Evolutionary conservation across 1,139 yeast species (phyloP), one percentile per base, ranked within the genome.

Genomic region (Yamadazyma spencermartinsiae): DNA sequence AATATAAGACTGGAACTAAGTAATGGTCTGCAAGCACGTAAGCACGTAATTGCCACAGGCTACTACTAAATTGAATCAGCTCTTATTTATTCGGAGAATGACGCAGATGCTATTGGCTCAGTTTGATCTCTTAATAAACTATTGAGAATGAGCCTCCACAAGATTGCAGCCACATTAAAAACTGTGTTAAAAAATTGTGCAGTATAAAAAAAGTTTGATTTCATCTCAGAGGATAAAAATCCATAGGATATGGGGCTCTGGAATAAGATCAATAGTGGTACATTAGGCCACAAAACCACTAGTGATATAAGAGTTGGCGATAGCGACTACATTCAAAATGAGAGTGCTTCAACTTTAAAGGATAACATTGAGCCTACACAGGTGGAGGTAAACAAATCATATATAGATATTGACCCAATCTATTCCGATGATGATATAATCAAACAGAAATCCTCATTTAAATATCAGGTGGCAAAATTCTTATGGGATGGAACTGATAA

Each of bases 401-500:
- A 20, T 10, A 20, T 20, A 7, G 23, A 20, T 20, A 20, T 20
- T 7, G 23, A 20, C 7, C 23, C 23, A 10, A 10, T n/a, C n/a
- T n/a, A 20, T 20, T 20, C 10, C 10, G 10, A 10, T 20, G 23
- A 20, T 20, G 23, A 20, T 7, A 10, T 7, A 10, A 7, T 20
- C 9, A 20, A 10, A 20, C 23, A 10, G 23, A 7, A 10, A 7
- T 20, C 23, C 10, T 20, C 23, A 7, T 20, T 20, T 20, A 20
- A 20, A 20, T 20, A 20, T 10, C 23, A 10, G 23, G 10, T 20
- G 7, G 23, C 23, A 20, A 49, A 44, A 27, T 67, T 68, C 37
- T 45, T 78, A 26, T 72, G 82, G 70, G 81, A 76, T 50, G 72
- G 77, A 4, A 54, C 63, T 11, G 79, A 71, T 36, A 74, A 72